These are phyloP conservation scores for Nakataea oryzae DNA, from an alignment of 2,329 filamentous ascomycete genomes.

Conservation along the genomic window DNA sequence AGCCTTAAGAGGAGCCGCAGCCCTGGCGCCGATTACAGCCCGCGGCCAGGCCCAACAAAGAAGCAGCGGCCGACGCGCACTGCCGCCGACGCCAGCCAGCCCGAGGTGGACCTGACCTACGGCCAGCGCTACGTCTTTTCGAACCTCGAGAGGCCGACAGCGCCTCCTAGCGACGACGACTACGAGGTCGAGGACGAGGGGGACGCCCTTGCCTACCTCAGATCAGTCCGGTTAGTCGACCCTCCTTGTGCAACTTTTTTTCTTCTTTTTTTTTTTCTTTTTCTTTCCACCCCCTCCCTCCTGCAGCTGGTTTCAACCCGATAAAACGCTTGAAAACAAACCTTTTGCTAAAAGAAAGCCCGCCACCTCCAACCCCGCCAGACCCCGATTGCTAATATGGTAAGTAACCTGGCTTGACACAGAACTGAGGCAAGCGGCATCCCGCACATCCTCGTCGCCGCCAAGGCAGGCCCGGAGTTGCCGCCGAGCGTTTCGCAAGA, in stretches of 20 bases:
- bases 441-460: constrained; percentile 60
- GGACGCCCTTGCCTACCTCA: constrained; percentile 61
- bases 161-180: constrained; percentile 39
- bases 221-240: constrained; percentile 54
- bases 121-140: constrained; percentile 66
- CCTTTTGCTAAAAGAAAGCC: constrained; percentile 18
- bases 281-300: too few relatives aligned
- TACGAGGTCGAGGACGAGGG: constrained; percentile 57
- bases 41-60: background rate
- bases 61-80: constrained; percentile 1
- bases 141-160: constrained; percentile 38
- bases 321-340: constrained; percentile 3
- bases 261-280: too few relatives aligned
- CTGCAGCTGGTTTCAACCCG: background rate
- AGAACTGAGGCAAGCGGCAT: constrained; percentile 69
- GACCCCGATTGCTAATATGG: constrained; percentile 33
- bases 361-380: constrained; percentile 7
- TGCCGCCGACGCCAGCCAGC: background rate
- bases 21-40: background rate
- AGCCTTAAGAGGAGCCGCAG: background rate
- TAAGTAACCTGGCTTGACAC: constrained; percentile 24
- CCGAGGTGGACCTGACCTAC: constrained; percentile 30
- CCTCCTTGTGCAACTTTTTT: background rate
- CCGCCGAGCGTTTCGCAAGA: constrained; percentile 24
- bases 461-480: constrained; percentile 40